A percentile compares a stretch with the other conserved stretches of the same genome.
phyloP scores from a whole-genome alignment of 345 rosid species.

The Raphanus sativus region DNA sequence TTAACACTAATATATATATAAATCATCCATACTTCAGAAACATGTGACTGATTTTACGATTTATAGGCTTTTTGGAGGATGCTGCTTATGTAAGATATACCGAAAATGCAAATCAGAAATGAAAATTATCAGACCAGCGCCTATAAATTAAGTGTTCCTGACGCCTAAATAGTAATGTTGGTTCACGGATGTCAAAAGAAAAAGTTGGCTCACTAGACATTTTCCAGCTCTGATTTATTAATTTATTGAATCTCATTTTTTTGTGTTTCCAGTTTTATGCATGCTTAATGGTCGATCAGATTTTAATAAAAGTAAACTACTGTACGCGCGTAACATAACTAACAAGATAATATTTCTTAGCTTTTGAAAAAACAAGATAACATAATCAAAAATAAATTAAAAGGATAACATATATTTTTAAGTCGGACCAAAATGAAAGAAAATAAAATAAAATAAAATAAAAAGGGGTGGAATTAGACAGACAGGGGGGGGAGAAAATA shows the following conservation, averaged over 20 bases:
- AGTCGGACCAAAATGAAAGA: neutral
- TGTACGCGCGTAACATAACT: neutral
- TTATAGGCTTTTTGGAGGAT: neutral
- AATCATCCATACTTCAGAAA: neutral
- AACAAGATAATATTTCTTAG: neutral
- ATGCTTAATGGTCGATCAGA: neutral
- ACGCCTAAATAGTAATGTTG: neutral
- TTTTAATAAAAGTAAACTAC: neutral
- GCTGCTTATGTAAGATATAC: neutral
- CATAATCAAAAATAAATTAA: too few species aligned
- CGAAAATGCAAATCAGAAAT: neutral
- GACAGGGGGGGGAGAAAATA: neutral
- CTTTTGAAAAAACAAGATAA: too few species aligned
- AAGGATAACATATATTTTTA: neutral
- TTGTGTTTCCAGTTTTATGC: neutral
- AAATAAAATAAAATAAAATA: neutral
- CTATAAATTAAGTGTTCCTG: neutral
- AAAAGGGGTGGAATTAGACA: neutral
- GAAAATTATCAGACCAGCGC: neutral
- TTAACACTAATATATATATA: neutral
- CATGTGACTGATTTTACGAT: neutral
- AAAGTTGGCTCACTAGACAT: neutral
- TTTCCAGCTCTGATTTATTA: neutral
- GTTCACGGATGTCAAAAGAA: too few species aligned
- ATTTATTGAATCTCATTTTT: too few species aligned